A percentile compares a stretch with the other conserved stretches of the same genome.
These are phyloP conservation scores for Aotearoamyces nothofagi DNA, from an alignment of 2,329 filamentous ascomycete species.

Conservation along the genomic window DNA sequence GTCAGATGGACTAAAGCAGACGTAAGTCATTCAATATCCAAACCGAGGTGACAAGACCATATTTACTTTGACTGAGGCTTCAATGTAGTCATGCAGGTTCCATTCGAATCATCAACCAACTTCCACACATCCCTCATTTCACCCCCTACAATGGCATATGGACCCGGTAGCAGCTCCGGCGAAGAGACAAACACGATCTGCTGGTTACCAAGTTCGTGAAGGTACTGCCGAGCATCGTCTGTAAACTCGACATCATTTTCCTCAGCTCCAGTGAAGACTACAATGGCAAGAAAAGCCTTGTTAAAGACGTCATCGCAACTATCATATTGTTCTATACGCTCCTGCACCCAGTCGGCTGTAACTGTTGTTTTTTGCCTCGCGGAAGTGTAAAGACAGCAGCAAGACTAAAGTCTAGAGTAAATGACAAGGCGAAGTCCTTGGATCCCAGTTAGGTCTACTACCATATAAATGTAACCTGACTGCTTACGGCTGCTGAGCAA, in stretches of 20 bases:
- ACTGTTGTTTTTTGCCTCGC: too few relatives aligned
- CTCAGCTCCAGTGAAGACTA: neutral
- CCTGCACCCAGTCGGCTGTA: too few relatives aligned
- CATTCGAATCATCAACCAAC: neutral
- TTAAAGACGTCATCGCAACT: constrained; percentile 1
- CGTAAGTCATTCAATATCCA: neutral
- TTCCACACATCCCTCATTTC: neutral
- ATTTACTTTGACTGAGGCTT: neutral
- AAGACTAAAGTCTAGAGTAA: too few relatives aligned
- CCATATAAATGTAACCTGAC: too few relatives aligned
- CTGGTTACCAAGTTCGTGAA: neutral
- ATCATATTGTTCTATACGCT: too few relatives aligned
- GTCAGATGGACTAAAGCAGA: neutral
- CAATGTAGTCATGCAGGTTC: neutral
- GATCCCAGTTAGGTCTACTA: too few relatives aligned
- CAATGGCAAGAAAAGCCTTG: neutral
- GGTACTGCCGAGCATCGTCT: neutral
- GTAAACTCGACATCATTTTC: neutral
- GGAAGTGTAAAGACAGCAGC: too few relatives aligned
- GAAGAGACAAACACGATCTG: neutral
- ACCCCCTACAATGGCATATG: neutral
- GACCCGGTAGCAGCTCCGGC: neutral
- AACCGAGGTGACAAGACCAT: neutral
- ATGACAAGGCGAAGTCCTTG: too few relatives aligned
- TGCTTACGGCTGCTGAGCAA: too few relatives aligned